Conservation (phyloP, 75 land plant genomes). For the Chamaecyparis obtusa region DNA sequence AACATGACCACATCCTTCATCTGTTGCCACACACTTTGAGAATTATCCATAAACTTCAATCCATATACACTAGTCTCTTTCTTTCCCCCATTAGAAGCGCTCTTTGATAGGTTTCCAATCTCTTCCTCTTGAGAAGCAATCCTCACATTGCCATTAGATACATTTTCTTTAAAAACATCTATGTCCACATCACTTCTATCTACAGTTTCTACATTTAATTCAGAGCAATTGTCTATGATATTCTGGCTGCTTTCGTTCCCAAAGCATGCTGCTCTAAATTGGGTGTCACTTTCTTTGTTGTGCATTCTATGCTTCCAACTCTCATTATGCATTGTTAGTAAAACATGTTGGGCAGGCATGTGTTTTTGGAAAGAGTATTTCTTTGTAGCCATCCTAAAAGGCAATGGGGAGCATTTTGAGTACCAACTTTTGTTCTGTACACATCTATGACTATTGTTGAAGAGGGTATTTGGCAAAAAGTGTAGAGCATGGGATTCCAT, state of each 20-base stretch:
- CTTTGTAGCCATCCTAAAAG: background rate
- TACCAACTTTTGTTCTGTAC: background rate
- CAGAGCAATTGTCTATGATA: background rate
- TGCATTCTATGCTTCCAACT: background rate
- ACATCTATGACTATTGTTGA: background rate
- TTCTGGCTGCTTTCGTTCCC: background rate
- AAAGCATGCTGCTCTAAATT: background rate
- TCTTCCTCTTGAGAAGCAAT: background rate
- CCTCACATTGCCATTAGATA: background rate
- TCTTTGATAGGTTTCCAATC: background rate
- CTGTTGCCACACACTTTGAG: slow-evolving; percentile 52
- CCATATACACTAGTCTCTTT: background rate
- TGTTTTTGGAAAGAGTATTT: background rate
- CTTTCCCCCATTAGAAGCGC: background rate
- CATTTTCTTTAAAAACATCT: background rate
- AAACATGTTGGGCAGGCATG: background rate
- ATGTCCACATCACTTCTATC: background rate
- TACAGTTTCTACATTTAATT: background rate
- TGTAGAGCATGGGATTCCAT: background rate
- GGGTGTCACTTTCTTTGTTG: background rate
- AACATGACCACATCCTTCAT: slow-evolving; percentile 72
- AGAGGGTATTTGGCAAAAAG: background rate
- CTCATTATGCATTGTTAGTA: background rate
- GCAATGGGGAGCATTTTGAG: background rate
- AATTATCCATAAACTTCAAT: slow-evolving; percentile 2